A percentile compares a stretch with the other conserved stretches of the same genome.
phyloP scores from a whole-genome alignment of 768 basidiomycete genomes.

The Porphyrellus cyaneotinctus region DNA sequence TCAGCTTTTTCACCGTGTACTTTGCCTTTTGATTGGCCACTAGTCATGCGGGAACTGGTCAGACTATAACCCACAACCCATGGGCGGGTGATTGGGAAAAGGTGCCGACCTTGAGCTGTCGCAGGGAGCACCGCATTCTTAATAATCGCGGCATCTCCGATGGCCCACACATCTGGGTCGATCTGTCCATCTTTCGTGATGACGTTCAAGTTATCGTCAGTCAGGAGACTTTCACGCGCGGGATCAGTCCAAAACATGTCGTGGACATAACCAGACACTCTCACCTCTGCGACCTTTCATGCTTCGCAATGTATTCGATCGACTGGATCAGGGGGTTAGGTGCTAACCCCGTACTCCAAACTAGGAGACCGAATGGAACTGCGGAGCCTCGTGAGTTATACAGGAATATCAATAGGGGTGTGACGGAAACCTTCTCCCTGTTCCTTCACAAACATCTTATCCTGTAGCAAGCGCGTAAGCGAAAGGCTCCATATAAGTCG shows the following conservation, averaged over 20 bases:
- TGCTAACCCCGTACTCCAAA: constrained; percentile 85
- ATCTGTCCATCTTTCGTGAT: constrained; percentile 49
- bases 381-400: constrained; percentile 6
- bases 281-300: constrained; percentile 54
- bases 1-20: constrained; percentile 64
- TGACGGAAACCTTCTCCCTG: constrained; percentile 57
- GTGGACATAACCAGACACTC: constrained; percentile 22
- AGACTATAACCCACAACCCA: constrained; percentile 18
- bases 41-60: constrained; percentile 24
- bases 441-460: constrained; percentile 65
- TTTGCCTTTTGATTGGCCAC: constrained; percentile 77
- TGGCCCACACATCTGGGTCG: constrained; percentile 70
- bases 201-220: constrained; percentile 60
- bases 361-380: constrained; percentile 80
- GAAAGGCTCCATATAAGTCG: constrained; percentile 7
- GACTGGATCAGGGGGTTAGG: constrained; percentile 74
- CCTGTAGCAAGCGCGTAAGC: constrained; percentile 35
- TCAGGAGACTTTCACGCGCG: constrained; percentile 34
- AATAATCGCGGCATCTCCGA: constrained; percentile 73
- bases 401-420: constrained; percentile 5
- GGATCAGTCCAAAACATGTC: constrained; percentile 22
- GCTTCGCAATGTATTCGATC: constrained; percentile 56
- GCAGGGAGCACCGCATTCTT: constrained; percentile 63
- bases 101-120: constrained; percentile 68
- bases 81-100: constrained; percentile 11